Base-by-base conservation (phyloP, 2,329 filamentous ascomycete species). In the Diaporthe ampelina region DNA sequence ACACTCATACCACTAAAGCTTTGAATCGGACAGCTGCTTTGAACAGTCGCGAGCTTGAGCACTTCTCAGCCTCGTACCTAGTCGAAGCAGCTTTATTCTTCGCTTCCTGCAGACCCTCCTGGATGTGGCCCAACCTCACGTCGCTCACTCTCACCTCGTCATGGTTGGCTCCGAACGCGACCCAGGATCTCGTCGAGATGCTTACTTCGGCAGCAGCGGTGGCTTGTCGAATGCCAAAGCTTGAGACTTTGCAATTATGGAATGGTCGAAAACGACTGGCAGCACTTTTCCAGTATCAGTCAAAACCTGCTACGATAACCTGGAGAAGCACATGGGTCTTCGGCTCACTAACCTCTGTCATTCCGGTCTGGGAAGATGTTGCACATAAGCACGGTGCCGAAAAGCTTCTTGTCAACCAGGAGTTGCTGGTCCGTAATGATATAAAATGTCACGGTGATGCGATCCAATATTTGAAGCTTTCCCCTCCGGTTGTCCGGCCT, bases 241-340 rank as follows among this genome's bases (percentile, higher is more conserved):
- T 82, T 29, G 71, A 80, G 75, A 82, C 76, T 63, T 81, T 82
- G 79, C 80, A 82, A 75, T 80, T 83, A 69, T 82, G 80, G 81
- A 82, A 82, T 76, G 81, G 79, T 76, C 63, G 70, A 78, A 76
- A 78, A 75, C 77, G 79, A 7, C 68, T 80, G 54, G 80, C 81
- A 57, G 74, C 75, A 71, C 79, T 82, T 70, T 82, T 83, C 74
- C 74, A 75, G 63, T 83, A 81, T 58, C 78, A 80, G 75, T 56
- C 72, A 68, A 59, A 70, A 5, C 10, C 74, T 73, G 79, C 79
- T 70, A 76, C 68, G 13, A 77, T 81, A 61, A 76, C 74, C 40
- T 80, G 78, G 79, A 79, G 77, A 78, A 76, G 78, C 63, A 82
- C 80, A 68, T 82, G 78, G 79, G 61, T 78, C 57, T 79, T 81